phyloP scores from a whole-genome alignment of 148 eudicot species.

The Mesembryanthemum crystallinum region DNA sequence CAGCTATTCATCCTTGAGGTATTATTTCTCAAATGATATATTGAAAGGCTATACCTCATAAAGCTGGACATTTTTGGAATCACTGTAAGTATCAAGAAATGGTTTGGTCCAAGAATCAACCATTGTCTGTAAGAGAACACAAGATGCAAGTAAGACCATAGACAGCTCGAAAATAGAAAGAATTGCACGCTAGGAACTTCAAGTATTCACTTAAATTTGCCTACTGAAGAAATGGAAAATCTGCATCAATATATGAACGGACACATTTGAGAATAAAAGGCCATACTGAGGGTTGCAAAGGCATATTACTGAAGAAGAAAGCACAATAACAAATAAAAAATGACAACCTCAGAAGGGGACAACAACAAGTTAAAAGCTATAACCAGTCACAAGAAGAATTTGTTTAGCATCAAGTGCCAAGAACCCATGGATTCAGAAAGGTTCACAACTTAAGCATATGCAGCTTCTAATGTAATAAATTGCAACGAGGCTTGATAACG shows the following conservation, averaged over 20 bases:
- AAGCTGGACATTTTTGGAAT: slow-evolving; percentile 50
- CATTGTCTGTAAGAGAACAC: slow-evolving; percentile 54
- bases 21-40: background rate
- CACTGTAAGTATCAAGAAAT: slow-evolving; percentile 48
- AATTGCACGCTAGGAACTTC: background rate
- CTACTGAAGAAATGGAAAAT: background rate
- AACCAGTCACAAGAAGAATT: background rate
- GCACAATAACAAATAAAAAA: background rate
- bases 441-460: background rate
- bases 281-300: background rate
- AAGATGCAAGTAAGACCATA: slow-evolving; percentile 1
- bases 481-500: background rate
- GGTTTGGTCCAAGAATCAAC: slow-evolving; percentile 81
- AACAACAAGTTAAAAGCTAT: background rate
- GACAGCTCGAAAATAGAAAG: background rate
- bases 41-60: slow-evolving; percentile 60
- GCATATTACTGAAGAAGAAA: background rate
- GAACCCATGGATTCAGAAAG: background rate
- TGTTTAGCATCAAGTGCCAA: background rate
- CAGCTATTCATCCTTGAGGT: background rate
- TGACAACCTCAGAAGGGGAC: background rate
- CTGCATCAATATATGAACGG: background rate
- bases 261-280: background rate
- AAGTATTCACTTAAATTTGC: background rate
- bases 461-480: background rate